Evolutionary conservation across 2,329 filamentous ascomycete genomes (phyloP).

Genomic region (Aspergillus nomiae): DNA sequence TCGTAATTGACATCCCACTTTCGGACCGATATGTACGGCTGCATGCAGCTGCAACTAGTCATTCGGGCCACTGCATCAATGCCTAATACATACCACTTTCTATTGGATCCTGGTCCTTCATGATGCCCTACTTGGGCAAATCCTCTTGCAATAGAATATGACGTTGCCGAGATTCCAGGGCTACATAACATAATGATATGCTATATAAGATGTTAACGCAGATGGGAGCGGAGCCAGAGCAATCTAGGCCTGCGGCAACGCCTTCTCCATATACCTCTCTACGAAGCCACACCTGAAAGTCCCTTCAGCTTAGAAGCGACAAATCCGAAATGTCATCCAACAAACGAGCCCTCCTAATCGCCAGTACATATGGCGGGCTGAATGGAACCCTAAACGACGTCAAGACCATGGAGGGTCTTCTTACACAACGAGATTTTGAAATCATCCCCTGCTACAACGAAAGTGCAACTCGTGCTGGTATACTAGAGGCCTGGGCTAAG

Average conservation of each 20-base stretch:
- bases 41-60: not conserved
- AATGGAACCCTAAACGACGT: conserved; percentile 1
- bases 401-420: not conserved
- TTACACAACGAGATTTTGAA: not conserved
- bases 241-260: not conserved
- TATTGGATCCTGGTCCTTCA: not conserved
- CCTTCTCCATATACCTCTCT: not conserved
- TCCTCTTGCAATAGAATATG: not conserved
- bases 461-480: not conserved
- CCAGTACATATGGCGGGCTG: not conserved
- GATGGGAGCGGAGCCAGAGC: not conserved
- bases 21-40: not conserved
- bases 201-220: not conserved
- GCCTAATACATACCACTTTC: not conserved
- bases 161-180: not conserved
- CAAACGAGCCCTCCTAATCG: conserved; percentile 6
- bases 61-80: not conserved
- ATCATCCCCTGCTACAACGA: not conserved
- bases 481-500: not conserved
- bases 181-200: not conserved
- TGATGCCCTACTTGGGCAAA: not conserved
- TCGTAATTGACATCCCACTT: not conserved
- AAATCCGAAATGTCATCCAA: not conserved
- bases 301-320: not conserved
- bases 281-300: not conserved